phyloP scores from a whole-genome alignment of 2,329 filamentous ascomycete genomes.

The Claviceps cyperi region DNA sequence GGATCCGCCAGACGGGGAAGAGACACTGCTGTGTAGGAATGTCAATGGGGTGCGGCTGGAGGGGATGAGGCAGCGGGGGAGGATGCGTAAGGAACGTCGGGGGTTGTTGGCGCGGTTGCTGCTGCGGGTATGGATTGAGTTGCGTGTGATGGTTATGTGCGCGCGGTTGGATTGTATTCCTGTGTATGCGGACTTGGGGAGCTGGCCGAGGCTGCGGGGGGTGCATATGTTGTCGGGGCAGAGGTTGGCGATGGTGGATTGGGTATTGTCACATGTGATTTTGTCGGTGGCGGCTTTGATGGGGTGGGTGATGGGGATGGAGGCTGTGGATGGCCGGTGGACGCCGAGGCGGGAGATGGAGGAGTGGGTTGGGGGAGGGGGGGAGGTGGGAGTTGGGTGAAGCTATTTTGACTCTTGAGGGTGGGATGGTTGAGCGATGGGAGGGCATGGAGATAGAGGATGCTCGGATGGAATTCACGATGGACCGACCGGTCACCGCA shows the following conservation, averaged over 20 bases:
- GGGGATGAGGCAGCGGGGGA: constrained; percentile 5
- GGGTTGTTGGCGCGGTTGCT: constrained; percentile 7
- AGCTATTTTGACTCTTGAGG: too few relatives aligned
- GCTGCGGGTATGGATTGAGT: constrained; percentile 14
- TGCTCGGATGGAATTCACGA: too few relatives aligned
- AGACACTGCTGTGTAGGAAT: constrained; percentile 35
- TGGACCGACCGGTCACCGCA: too few relatives aligned
- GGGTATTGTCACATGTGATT: constrained; percentile 6
- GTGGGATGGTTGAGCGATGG: too few relatives aligned
- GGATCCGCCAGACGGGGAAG: constrained; percentile 27
- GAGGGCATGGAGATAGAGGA: background rate
- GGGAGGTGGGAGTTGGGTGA: background rate
- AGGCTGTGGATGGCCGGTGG: constrained; percentile 5
- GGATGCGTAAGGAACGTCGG: background rate
- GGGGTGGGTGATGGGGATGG: constrained; percentile 5
- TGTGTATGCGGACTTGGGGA: constrained; percentile 11
- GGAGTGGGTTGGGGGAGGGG: background rate
- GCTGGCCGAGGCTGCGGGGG: background rate
- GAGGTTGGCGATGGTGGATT: constrained; percentile 2
- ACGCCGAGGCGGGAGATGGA: constrained; percentile 1
- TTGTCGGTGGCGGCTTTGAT: constrained; percentile 4
- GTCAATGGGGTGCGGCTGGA: constrained; percentile 27
- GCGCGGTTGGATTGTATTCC: constrained; percentile 16
- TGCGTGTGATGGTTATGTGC: constrained; percentile 18
- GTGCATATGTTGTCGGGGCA: background rate